A percentile compares a stretch with the other conserved stretches of the same genome.
Evolutionary conservation across 257 asterid species (phyloP).

Genomic region (Jaltomata sinuosa): DNA sequence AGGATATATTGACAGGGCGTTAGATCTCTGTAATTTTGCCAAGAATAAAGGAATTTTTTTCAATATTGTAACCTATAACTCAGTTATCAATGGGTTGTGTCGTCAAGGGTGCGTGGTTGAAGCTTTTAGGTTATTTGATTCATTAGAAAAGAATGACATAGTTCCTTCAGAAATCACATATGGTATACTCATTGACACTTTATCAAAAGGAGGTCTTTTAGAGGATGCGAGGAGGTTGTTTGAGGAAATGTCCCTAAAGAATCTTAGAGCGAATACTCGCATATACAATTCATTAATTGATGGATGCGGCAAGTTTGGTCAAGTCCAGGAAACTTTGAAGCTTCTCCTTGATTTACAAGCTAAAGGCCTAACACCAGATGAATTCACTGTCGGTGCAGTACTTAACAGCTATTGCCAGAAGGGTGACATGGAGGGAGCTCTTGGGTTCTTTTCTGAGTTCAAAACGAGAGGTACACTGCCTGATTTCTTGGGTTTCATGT

Average conservation of each 20-base stretch:
- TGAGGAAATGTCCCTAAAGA: constrained; percentile 49
- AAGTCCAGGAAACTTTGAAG: constrained; percentile 45
- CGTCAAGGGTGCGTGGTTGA: constrained; percentile 72
- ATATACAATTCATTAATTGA: constrained; percentile 69
- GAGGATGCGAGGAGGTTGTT: constrained; percentile 53
- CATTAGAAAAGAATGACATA: constrained; percentile 40
- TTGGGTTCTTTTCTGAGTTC: constrained; percentile 45
- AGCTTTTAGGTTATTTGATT: constrained; percentile 79
- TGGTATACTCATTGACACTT: constrained; percentile 66
- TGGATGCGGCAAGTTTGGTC: constrained; percentile 63
- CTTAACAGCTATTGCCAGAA: constrained; percentile 61
- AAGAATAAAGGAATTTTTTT: constrained; percentile 40
- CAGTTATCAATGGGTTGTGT: constrained; percentile 68
- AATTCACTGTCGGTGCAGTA: constrained; percentile 64
- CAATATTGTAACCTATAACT: constrained; percentile 50
- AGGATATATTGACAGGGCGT: constrained; percentile 44
- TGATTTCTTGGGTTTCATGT: constrained; percentile 75
- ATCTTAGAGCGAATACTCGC: constrained; percentile 40
- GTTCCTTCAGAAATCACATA: constrained; percentile 70
- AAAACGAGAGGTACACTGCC: constrained; percentile 48
- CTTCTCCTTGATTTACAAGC: constrained; percentile 54
- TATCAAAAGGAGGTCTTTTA: constrained; percentile 65
- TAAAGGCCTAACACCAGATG: constrained; percentile 52
- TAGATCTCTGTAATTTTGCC: constrained; percentile 52
- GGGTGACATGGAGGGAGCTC: constrained; percentile 92